A percentile compares a stretch with the other conserved stretches of the same genome.
These are phyloP conservation scores for Hippophae rhamnoides DNA, from an alignment of 306 rosid genomes.

Conservation along the genomic window DNA sequence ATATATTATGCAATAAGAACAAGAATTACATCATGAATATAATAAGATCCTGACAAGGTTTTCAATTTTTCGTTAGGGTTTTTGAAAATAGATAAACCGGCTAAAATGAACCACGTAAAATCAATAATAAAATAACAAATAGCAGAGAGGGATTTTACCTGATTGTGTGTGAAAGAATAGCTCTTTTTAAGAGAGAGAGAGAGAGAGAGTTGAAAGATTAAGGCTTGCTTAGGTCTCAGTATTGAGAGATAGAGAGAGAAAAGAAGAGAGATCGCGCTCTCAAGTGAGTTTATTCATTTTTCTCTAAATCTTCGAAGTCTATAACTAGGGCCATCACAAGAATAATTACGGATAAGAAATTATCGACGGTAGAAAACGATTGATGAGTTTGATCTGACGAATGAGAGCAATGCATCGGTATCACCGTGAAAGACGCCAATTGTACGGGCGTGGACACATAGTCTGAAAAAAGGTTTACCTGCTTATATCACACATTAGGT, in stretches of 20 bases:
- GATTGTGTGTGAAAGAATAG: constrained; percentile 5
- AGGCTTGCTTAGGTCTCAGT: constrained; percentile 16
- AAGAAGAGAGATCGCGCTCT: constrained; percentile 7
- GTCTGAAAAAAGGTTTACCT: constrained; percentile 6
- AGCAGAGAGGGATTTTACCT: constrained; percentile 36
- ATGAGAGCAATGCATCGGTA: constrained; percentile 6
- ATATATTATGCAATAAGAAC: neutral
- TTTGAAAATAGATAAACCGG: neutral
- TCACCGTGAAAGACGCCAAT: constrained; percentile 28
- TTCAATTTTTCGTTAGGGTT: constrained; percentile 33
- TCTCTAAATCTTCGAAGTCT: too few species aligned
- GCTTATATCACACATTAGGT: constrained; percentile 10
- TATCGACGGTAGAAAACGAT: constrained; percentile 20
- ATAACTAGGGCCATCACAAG: neutral
- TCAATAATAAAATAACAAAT: constrained; percentile 2
- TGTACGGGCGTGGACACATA: constrained; percentile 27
- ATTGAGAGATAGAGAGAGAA: constrained; percentile 10
- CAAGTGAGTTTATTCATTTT: neutral
- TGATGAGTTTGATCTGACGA: constrained; percentile 35
- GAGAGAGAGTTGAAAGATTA: constrained; percentile 8
- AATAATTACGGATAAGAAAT: constrained; percentile 38
- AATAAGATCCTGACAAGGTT: constrained; percentile 18
- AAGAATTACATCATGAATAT: constrained; percentile 1
- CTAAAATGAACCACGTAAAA: neutral
- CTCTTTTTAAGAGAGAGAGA: neutral